Conservation (phyloP, 2,329 filamentous ascomycete genomes). For the Aspergillus spinulosporus region DNA sequence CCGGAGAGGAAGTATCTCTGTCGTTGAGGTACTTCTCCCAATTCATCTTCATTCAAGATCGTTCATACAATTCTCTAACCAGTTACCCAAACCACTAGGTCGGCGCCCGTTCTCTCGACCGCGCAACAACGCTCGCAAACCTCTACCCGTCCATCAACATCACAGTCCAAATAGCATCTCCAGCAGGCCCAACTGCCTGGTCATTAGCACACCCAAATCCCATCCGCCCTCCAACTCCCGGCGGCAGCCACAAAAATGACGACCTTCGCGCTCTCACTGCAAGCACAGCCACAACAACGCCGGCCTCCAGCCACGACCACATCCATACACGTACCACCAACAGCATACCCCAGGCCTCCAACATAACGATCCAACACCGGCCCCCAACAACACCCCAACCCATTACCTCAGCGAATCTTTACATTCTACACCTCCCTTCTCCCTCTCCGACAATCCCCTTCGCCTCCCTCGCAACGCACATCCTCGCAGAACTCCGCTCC, state of each 20-base stretch:
- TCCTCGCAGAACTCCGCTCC: slow-evolving; percentile 32
- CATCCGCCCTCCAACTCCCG: neutral
- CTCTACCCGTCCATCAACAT: slow-evolving; percentile 12
- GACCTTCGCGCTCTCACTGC: neutral
- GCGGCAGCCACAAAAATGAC: slow-evolving; percentile 3
- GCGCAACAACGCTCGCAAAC: slow-evolving; percentile 11
- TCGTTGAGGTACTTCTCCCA: slow-evolving; percentile 10
- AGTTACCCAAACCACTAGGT: slow-evolving; percentile 6
- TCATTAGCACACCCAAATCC: neutral
- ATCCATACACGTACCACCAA: neutral
- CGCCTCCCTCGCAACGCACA: slow-evolving; percentile 14
- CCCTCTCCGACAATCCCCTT: slow-evolving; percentile 13
- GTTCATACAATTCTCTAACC: neutral
- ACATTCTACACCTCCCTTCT: slow-evolving; percentile 34
- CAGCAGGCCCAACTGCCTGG: neutral
- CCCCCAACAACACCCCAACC: slow-evolving; percentile 7
- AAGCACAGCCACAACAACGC: neutral
- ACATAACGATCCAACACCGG: slow-evolving; percentile 12
- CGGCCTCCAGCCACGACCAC: neutral
- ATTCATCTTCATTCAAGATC: neutral
- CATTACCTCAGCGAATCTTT: slow-evolving; percentile 34
- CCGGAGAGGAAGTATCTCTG: slow-evolving; percentile 2
- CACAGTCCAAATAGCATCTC: slow-evolving; percentile 4
- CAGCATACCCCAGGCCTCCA: neutral
- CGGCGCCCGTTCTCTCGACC: slow-evolving; percentile 3